Conservation (phyloP, 2,329 filamentous ascomycete species). For the Cercospora sesami region DNA sequence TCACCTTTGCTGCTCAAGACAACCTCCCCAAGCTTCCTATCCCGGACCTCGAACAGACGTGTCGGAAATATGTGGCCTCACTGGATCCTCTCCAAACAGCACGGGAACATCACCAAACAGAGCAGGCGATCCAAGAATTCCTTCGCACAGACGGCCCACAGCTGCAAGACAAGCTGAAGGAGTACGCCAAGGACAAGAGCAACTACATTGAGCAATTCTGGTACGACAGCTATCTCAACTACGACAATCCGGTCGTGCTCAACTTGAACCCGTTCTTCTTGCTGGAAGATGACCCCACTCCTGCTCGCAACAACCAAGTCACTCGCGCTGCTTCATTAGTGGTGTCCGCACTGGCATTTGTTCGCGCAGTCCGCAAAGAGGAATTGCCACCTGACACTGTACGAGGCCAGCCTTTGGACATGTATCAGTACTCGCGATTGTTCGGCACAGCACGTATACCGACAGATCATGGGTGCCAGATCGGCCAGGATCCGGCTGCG, state of each 20-base stretch:
- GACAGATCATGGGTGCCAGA: slow-evolving; percentile 91
- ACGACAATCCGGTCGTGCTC: slow-evolving; percentile 93
- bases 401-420: slow-evolving; percentile 82
- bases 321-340: slow-evolving; percentile 90
- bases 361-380: slow-evolving; percentile 87
- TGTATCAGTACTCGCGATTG: slow-evolving; percentile 96
- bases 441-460: slow-evolving; percentile 95
- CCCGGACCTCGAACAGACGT: slow-evolving; percentile 77
- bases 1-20: slow-evolving; percentile 88
- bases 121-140: slow-evolving; percentile 78
- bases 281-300: slow-evolving; percentile 94
- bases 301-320: slow-evolving; percentile 93
- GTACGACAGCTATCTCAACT: slow-evolving; percentile 99
- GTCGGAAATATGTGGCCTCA: slow-evolving; percentile 74
- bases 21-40: slow-evolving; percentile 89
- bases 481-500: slow-evolving; percentile 88
- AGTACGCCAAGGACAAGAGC: slow-evolving; percentile 84
- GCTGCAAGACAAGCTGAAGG: slow-evolving; percentile 83
- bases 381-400: slow-evolving; percentile 87
- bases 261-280: slow-evolving; percentile 98
- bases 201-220: slow-evolving; percentile 99
- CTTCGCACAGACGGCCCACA: slow-evolving; percentile 76
- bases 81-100: slow-evolving; percentile 77
- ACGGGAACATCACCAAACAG: slow-evolving; percentile 81
- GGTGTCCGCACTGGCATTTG: slow-evolving; percentile 85